Evolutionary conservation across 2,329 filamentous ascomycete genomes (phyloP), one percentile per base, ranked within the genome.

Genomic region (Talaromyces islandicus): DNA sequence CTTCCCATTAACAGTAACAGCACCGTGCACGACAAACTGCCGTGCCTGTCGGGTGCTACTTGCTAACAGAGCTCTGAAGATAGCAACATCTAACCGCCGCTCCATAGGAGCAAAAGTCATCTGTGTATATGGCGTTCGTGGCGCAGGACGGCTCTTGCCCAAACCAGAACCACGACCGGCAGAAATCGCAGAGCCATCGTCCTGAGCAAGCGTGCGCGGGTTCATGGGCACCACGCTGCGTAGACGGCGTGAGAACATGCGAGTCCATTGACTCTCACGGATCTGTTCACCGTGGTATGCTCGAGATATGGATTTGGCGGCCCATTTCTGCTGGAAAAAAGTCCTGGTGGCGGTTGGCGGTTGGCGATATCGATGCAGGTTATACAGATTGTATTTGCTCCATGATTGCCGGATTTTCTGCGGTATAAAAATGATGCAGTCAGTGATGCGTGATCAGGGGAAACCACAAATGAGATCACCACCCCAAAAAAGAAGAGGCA

Each of bases 321-420:
- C 77, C 93, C 93, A 99, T 88, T 99, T 99, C 78, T 97, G 93
- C 82, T 97, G 93, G 83, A 96, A 99, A 79, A 94, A 95, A 51
- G 92, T 97, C 63, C 78, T 70, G 32, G 71, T 69, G 63, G 67
- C 70, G 61, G 78, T 75, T 17, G 68, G 71, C 19, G 82, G 84
- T 2, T 75, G 70, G 50, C 69, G 76, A 35, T 84, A 70, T 66
- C 84, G 83, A 56, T 81, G 78, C 65, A 99, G 79, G 78, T 97
- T 97, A 85, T 90, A 99, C 64, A 99, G 83, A 73, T 96, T 96
- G 82, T 91, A 92, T 80, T 96, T 96, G 82, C 91, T 96, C 94
- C 93, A 97, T 81, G 92, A 91, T 81, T 94, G 90, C 70, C 93
- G 89, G 75, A 96, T 75, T 89, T 91, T 95, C 92, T 97, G 73